A percentile compares a stretch with the other conserved stretches of the same genome.
phyloP scores from a whole-genome alignment of 1,284 basidiomycete genomes.

The Ustilago esculenta region DNA sequence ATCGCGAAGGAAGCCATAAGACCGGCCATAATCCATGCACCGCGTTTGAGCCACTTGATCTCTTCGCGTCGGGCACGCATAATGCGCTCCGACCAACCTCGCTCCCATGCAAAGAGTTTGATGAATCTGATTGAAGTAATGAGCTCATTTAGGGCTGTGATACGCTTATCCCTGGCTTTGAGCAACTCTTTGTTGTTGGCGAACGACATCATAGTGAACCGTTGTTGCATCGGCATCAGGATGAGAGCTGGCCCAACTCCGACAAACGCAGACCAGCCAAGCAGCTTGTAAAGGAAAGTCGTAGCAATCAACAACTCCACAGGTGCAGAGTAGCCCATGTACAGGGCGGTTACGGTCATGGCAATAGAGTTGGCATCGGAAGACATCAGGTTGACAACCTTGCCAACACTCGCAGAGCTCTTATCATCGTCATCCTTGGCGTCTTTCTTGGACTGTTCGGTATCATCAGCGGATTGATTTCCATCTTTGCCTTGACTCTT shows the following conservation, averaged over 20 bases:
- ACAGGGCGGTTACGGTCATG: conserved; percentile 10
- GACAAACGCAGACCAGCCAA: conserved; percentile 50
- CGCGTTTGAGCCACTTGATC: conserved; percentile 19
- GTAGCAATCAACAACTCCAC: conserved; percentile 44
- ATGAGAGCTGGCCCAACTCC: conserved; percentile 40
- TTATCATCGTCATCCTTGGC: conserved; percentile 19
- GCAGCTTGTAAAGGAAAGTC: conserved; percentile 48
- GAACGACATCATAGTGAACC: conserved; percentile 18
- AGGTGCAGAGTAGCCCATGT: conserved; percentile 39
- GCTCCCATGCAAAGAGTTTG: conserved; percentile 59
- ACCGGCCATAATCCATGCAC: conserved; percentile 7
- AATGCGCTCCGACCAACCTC: conserved; percentile 29
- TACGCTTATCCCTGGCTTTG: conserved; percentile 41
- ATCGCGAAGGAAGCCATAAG: conserved; percentile 21
- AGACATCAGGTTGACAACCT: conserved; percentile 44
- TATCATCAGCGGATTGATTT: neutral
- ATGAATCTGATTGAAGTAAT: conserved; percentile 52
- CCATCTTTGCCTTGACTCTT: conserved; percentile 10
- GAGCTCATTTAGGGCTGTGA: conserved; percentile 46
- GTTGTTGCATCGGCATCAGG: conserved; percentile 38
- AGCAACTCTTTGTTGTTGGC: conserved; percentile 14
- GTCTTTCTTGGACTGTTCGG: neutral
- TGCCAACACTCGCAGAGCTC: conserved; percentile 36
- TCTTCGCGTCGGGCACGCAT: conserved; percentile 26
- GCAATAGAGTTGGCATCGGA: conserved; percentile 32